Conservation (phyloP, 192 early-diverging fungal species). For the Umbelopsis vinacea region DNA sequence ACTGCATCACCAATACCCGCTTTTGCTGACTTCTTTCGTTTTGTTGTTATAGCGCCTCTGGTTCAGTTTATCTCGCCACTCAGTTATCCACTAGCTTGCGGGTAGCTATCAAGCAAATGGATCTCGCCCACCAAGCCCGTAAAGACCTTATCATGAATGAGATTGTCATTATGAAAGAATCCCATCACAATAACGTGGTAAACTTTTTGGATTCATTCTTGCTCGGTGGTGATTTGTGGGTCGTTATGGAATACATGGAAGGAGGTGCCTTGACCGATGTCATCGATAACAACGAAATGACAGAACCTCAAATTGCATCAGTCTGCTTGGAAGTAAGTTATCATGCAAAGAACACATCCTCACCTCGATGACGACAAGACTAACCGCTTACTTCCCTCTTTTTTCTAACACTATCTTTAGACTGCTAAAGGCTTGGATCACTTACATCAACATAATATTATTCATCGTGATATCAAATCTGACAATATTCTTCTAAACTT, state of each 20-base stretch:
- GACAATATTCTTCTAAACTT: slow-evolving; percentile 81
- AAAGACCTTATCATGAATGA: slow-evolving; percentile 96
- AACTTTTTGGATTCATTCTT: slow-evolving; percentile 88
- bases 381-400: neutral
- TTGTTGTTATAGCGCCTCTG: slow-evolving; percentile 71
- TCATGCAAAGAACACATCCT: neutral
- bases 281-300: slow-evolving; percentile 81
- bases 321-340: slow-evolving; percentile 68
- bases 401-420: slow-evolving; percentile 13
- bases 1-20: neutral
- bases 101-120: slow-evolving; percentile 97
- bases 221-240: slow-evolving; percentile 82
- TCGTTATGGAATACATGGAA: slow-evolving; percentile 94
- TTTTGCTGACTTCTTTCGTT: neutral
- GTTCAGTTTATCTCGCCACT: slow-evolving; percentile 86
- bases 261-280: slow-evolving; percentile 85
- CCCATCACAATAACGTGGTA: slow-evolving; percentile 81
- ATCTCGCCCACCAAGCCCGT: slow-evolving; percentile 91
- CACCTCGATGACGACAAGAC: neutral
- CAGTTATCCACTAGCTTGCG: slow-evolving; percentile 62
- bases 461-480: slow-evolving; percentile 89
- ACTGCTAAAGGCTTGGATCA: slow-evolving; percentile 77
- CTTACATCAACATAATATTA: slow-evolving; percentile 75
- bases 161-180: slow-evolving; percentile 88
- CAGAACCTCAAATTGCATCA: slow-evolving; percentile 83